phyloP scores from a whole-genome alignment of 2,329 filamentous ascomycete genomes.

The Ilyonectria destructans region DNA sequence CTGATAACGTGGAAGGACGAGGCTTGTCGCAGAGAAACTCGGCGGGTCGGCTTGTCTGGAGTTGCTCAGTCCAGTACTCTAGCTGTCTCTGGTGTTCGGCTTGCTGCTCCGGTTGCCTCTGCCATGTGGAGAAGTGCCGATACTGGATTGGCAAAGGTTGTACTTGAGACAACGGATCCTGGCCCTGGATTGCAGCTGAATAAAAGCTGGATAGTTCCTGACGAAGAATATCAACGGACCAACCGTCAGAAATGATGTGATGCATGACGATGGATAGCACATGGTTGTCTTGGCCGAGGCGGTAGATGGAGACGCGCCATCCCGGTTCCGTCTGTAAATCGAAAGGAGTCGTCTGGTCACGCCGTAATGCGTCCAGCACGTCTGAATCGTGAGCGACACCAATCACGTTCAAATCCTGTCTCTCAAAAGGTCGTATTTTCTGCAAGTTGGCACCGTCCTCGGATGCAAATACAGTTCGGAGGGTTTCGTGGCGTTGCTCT shows the following conservation, averaged over 20 bases:
- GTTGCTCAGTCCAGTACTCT: slow-evolving; percentile 24
- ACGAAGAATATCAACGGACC: slow-evolving; percentile 37
- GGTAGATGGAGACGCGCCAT: slow-evolving; percentile 40
- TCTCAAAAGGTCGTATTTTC: neutral
- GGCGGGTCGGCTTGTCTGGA: slow-evolving; percentile 27
- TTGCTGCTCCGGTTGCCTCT: neutral
- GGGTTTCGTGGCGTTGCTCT: slow-evolving; percentile 30
- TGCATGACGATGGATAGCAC: slow-evolving; percentile 50
- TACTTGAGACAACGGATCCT: slow-evolving; percentile 32
- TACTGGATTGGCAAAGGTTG: slow-evolving; percentile 44
- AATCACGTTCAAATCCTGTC: neutral
- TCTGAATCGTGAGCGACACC: neutral
- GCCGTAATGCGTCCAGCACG: slow-evolving; percentile 1
- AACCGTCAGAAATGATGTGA: slow-evolving; percentile 50
- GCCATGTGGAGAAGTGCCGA: slow-evolving; percentile 38
- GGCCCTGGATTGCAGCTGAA: slow-evolving; percentile 26
- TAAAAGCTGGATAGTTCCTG: slow-evolving; percentile 24
- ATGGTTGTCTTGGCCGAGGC: slow-evolving; percentile 34
- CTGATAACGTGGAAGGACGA: slow-evolving; percentile 32
- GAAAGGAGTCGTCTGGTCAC: slow-evolving; percentile 44
- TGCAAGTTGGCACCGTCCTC: neutral
- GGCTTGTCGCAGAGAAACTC: slow-evolving; percentile 22
- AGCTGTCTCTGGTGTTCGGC: slow-evolving; percentile 17
- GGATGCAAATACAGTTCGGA: slow-evolving; percentile 6
- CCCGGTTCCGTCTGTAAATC: slow-evolving; percentile 42